A percentile compares a stretch with the other conserved stretches of the same genome.
phyloP scores from a whole-genome alignment of 257 asterid genomes.

The Echium plantagineum region DNA sequence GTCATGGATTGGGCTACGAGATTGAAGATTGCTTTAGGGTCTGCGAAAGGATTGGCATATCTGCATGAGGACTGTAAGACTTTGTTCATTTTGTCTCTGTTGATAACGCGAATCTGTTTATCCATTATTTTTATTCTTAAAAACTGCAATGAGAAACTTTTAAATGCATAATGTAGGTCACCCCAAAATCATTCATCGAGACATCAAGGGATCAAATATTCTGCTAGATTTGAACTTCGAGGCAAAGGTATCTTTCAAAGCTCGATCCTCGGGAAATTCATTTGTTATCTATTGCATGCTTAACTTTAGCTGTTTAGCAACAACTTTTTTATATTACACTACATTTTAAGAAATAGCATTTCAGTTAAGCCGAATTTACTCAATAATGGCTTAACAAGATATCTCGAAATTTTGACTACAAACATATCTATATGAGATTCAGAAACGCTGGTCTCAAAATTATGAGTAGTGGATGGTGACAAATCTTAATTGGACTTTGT shows the following conservation, averaged over 20 bases:
- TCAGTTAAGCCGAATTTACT: too few relatives aligned
- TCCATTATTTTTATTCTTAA: not conserved
- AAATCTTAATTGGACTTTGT: constrained; percentile 3
- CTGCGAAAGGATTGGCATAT: constrained; percentile 48
- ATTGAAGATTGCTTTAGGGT: constrained; percentile 35
- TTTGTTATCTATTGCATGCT: not conserved
- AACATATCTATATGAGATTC: not conserved
- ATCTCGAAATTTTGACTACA: too few relatives aligned
- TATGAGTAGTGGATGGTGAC: not conserved
- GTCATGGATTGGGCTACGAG: constrained; percentile 32
- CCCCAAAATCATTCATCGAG: constrained; percentile 89
- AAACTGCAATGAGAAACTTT: not conserved
- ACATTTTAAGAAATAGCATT: too few relatives aligned
- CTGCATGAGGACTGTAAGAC: constrained; percentile 45
- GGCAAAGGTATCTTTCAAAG: constrained; percentile 45
- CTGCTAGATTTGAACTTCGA: constrained; percentile 76
- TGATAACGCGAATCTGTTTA: not conserved
- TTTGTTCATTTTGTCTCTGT: not conserved
- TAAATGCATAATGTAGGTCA: constrained; percentile 38
- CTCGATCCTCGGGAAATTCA: not conserved
- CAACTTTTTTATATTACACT: not conserved
- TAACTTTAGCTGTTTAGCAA: not conserved
- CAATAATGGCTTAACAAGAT: too few relatives aligned
- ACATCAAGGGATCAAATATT: constrained; percentile 83
- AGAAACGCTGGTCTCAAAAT: not conserved